phyloP scores from a whole-genome alignment of 108 stramenopile species.

The Cylindrotheca closterium region DNA sequence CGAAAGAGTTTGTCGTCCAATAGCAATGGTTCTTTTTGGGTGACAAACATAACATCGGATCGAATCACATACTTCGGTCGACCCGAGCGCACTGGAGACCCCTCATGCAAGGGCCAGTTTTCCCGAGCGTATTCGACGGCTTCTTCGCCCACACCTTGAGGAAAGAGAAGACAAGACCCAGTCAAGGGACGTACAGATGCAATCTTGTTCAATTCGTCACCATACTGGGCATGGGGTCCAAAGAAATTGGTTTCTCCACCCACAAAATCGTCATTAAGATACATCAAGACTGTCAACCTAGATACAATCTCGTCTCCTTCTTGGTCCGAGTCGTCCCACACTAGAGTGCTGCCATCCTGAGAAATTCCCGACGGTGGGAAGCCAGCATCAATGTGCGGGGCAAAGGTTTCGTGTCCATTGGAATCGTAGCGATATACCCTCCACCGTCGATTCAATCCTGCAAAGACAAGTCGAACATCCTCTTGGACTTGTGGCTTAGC shows the following conservation, averaged over 20 bases:
- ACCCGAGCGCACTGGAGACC: slow-evolving; percentile 60
- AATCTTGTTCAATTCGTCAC: slow-evolving; percentile 26
- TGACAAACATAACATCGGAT: slow-evolving; percentile 75
- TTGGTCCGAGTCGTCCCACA: slow-evolving; percentile 43
- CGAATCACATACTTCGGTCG: slow-evolving; percentile 88
- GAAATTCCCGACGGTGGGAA: slow-evolving; percentile 82
- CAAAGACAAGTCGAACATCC: slow-evolving; percentile 36
- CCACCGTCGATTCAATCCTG: slow-evolving; percentile 76
- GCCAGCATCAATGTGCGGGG: slow-evolving; percentile 88
- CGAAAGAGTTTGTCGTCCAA: slow-evolving; percentile 35
- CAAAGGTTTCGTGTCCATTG: slow-evolving; percentile 58
- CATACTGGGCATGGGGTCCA: slow-evolving; percentile 21
- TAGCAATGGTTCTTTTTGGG: slow-evolving; percentile 13
- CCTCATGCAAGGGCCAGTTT: slow-evolving; percentile 81
- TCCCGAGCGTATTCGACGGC: slow-evolving; percentile 72
- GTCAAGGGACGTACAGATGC: slow-evolving; percentile 65
- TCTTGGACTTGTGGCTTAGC: slow-evolving; percentile 4
- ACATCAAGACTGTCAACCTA: slow-evolving; percentile 76
- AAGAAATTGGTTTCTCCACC: slow-evolving; percentile 89
- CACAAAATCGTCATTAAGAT: slow-evolving; percentile 85
- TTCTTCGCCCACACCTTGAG: slow-evolving; percentile 77
- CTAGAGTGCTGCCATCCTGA: slow-evolving; percentile 31
- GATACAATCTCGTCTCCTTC: slow-evolving; percentile 52
- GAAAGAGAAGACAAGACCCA: slow-evolving; percentile 76
- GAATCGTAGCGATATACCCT: slow-evolving; percentile 77